Conservation (phyloP, 768 basidiomycete species). For the Boletus vinaceobasis region DNA sequence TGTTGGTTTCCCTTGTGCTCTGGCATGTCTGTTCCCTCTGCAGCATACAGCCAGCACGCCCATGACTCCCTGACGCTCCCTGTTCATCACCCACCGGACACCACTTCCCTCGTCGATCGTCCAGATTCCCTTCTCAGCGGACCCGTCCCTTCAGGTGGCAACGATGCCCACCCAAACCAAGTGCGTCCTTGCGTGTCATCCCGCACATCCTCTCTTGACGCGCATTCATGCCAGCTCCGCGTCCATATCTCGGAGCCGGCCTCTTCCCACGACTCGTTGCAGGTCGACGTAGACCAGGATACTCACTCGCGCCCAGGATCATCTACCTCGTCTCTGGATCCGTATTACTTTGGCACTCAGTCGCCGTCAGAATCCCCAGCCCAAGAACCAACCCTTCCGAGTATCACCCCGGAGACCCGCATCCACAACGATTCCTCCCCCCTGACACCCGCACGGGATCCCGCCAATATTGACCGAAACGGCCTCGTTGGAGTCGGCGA, state of each 20-base stretch:
- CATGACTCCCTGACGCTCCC: slow-evolving; percentile 30
- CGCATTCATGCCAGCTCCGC: slow-evolving; percentile 36
- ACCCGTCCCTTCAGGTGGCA: slow-evolving; percentile 29
- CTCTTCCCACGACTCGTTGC: slow-evolving; percentile 27
- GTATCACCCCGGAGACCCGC: slow-evolving; percentile 62
- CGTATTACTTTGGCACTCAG: slow-evolving; percentile 79
- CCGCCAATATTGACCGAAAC: slow-evolving; percentile 77
- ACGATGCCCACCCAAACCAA: slow-evolving; percentile 2
- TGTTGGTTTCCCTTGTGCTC: slow-evolving; percentile 26
- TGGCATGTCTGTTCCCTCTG: slow-evolving; percentile 40
- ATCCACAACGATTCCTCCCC: slow-evolving; percentile 55
- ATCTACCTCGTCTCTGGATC: slow-evolving; percentile 78
- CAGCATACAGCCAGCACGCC: slow-evolving; percentile 39
- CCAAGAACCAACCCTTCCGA: slow-evolving; percentile 35
- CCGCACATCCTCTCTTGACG: background rate
- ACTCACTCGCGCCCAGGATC: slow-evolving; percentile 63
- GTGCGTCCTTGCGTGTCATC: slow-evolving; percentile 8
- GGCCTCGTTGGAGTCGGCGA: slow-evolving; percentile 94
- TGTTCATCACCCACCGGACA: slow-evolving; percentile 32
- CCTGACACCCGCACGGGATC: slow-evolving; percentile 70
- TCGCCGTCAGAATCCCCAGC: slow-evolving; percentile 68
- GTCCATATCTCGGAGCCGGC: slow-evolving; percentile 46
- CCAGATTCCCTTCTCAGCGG: slow-evolving; percentile 23
- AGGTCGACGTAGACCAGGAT: slow-evolving; percentile 44
- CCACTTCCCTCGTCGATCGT: slow-evolving; percentile 52